Base-by-base conservation (phyloP, 2,329 filamentous ascomycete genomes). In the Ophiosphaerella herpotricha region DNA sequence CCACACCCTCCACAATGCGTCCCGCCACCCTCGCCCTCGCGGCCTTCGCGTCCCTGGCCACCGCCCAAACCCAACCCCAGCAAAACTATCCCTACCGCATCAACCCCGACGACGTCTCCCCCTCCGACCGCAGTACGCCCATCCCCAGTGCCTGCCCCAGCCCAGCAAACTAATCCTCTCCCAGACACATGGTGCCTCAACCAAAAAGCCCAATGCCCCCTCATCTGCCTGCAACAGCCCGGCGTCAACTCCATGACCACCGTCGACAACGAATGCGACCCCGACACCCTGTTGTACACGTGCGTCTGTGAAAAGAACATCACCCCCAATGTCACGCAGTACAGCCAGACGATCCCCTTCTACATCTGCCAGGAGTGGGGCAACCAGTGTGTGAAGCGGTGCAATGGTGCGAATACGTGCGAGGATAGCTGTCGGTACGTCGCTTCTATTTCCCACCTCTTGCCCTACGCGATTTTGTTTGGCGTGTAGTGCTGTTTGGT, bases 341-440 rank as follows among this genome's bases (percentile, higher is more conserved):
- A 88, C 81, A 87, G 86, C 16, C 80, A 90, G 61, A 92, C 89
- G 1, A 78, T 94, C 23, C 89, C 90, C 31, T 93, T 85, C 81
- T 90, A 86, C 76, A 80, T 85, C 63, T 94, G 89, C 81, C 80
- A 80, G 39, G 80, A 88, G 74, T 90, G 82, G 80, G 86, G 84
- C 62, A 84, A 77, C 70, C 83, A 90, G 74, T 91, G 88, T 70
- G 85, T 88, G 11, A 66, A 58, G 2, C 73, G 54, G 50, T 91
- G 88, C 74, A 76, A 74, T 31, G 69, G 74, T 56, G 78, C 86
- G 73, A 79, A 80, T 60, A 55, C 63, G n/a, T 91, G 89, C 70
- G 72, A 80, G n/a, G 73, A 75, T 51, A 62, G 74, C 47, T 92
- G 89, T 77, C 79, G 82, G 67, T 71, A 61, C 40, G 65, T 33